Base-by-base conservation (phyloP, 2,329 filamentous ascomycete genomes). In the Cryphonectria nitschkei region DNA sequence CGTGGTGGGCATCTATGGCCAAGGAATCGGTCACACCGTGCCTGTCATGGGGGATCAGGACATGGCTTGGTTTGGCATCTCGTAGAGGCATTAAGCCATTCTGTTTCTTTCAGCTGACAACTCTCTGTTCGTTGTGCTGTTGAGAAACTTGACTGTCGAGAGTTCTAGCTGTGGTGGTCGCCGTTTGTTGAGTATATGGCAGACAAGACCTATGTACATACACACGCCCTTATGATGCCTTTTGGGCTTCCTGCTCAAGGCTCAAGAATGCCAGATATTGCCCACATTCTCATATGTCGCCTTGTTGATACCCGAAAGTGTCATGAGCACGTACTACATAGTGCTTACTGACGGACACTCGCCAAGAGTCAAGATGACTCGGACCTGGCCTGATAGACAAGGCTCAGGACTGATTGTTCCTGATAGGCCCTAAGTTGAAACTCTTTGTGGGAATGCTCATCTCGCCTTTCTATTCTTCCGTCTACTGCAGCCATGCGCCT, bases 61-160 rank as follows among this genome's bases (percentile, higher is more conserved):
- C 50, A 73, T 81, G n/a, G 77, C 76, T 16, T 81, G 80, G 78
- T 81, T 81, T 69, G 80, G 79, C 37, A 74, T 78, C 65, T 74
- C 73, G 39, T 41, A 52, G 32, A 56, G 11, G 2, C 2, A 22
- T 5, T 6, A 50, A 22, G 46, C 19, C 46, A n/a, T 19, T 50
- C 22, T 11, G 22, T 0, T 29, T 3, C 37, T 19, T 19, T 58
- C 54, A 32, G 13, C 52, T 26, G 50, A 16, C 13, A 26, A 1
- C 26, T 29, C 54, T 58, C n/a, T 58, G 13, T 16, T 2, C 16
- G 14, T 19, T 8, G 26, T 14, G n/a, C 11, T 29, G 26, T 14
- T 3, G 29, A 58, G 13, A 6, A 50, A 1, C 8, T 8, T 19
- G 26, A 32, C 2, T 11, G 52, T 29, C 22, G 13, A 56, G 52